These are phyloP conservation scores for Tulasnella sp. DNA, from an alignment of 768 basidiomycete genomes.

Conservation along the genomic window DNA sequence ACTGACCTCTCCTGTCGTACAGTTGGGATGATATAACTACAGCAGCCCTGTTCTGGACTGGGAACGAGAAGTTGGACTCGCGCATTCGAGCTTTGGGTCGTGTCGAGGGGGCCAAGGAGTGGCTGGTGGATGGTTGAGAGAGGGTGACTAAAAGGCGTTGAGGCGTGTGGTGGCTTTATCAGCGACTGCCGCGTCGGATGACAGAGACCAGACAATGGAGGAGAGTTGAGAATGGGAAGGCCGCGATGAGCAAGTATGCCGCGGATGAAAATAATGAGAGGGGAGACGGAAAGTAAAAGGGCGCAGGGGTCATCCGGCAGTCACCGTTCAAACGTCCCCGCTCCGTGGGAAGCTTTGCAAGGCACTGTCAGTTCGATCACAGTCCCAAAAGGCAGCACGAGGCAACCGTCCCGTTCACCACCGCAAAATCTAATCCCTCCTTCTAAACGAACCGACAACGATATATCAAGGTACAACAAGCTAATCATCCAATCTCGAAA, in stretches of 20 bases:
- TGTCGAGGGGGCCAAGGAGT: not conserved
- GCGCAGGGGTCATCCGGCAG: not conserved
- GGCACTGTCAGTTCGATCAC: not conserved
- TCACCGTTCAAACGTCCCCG: not conserved
- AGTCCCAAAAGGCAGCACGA: not conserved
- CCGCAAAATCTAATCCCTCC: not conserved
- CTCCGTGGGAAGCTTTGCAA: not conserved
- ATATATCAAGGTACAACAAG: too few species aligned
- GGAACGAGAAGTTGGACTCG: slow-evolving; percentile 91
- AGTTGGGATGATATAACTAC: slow-evolving; percentile 90
- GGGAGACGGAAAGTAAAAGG: not conserved
- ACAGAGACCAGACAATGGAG: not conserved
- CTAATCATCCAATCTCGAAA: not conserved
- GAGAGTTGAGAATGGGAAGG: not conserved
- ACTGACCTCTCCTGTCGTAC: slow-evolving; percentile 85
- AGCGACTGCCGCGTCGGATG: not conserved
- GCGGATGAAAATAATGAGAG: not conserved
- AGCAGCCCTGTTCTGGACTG: slow-evolving; percentile 87
- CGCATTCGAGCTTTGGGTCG: slow-evolving; percentile 52
- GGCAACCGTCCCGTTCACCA: not conserved
- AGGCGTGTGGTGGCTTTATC: not conserved
- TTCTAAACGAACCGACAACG: not conserved
- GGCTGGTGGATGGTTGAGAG: not conserved
- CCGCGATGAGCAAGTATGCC: not conserved
- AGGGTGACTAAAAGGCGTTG: not conserved